phyloP scores from a whole-genome alignment of 176 grass and related monocot species.

The Dactylis glomerata region DNA sequence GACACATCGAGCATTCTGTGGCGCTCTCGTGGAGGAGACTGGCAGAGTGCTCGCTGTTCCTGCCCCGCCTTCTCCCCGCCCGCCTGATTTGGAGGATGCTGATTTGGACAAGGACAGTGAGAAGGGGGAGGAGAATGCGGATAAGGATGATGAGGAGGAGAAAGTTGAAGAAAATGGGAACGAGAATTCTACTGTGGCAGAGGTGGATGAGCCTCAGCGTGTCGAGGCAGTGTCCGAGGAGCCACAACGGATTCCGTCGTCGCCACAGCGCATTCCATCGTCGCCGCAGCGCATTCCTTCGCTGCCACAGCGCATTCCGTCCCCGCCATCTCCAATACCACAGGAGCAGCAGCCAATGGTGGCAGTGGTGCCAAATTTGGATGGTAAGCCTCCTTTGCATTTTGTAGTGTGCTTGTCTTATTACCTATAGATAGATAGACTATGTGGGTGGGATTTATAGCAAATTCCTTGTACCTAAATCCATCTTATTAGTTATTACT shows the following conservation, averaged over 20 bases:
- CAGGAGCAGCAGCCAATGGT: conserved; percentile 27
- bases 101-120: conserved; percentile 36
- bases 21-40: conserved; percentile 52
- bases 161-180: not conserved
- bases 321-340: not conserved
- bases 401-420: conserved; percentile 31
- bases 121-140: not conserved
- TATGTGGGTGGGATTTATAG: conserved; percentile 14
- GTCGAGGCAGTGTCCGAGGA: not conserved
- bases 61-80: conserved; percentile 36
- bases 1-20: conserved; percentile 59
- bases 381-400: conserved; percentile 41
- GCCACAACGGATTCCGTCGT: not conserved
- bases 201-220: conserved; percentile 5
- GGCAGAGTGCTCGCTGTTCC: conserved; percentile 29
- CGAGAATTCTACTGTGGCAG: conserved; percentile 19
- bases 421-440: conserved; percentile 25
- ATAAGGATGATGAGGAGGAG: not conserved
- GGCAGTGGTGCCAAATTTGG: conserved; percentile 39
- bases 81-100: conserved; percentile 39
- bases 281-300: not conserved
- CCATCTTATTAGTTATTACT: conserved; percentile 17
- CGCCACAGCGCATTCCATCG: not conserved
- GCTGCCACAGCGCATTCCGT: not conserved
- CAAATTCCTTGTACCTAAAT: conserved; percentile 11